Evolutionary conservation across 768 basidiomycete species (phyloP).

Genomic region (Phylloporus sp.): DNA sequence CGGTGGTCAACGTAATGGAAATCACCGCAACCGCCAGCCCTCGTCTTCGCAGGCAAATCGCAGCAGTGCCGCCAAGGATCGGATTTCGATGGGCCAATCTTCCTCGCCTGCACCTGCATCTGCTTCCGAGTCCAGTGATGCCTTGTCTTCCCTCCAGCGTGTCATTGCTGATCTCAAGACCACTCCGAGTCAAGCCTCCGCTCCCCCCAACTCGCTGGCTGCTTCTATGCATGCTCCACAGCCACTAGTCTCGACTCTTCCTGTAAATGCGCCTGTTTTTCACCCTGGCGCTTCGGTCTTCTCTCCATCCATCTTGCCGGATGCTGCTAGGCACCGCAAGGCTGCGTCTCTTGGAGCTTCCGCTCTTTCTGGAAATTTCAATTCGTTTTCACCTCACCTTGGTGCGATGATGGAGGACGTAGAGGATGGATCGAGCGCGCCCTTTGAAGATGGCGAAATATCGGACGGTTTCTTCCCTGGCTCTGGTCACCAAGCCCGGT

Average conservation of each 20-base stretch:
- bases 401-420: slow-evolving; percentile 81
- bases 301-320: slow-evolving; percentile 38
- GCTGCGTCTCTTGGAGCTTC: slow-evolving; percentile 66
- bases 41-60: slow-evolving; percentile 57
- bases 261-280: slow-evolving; percentile 67
- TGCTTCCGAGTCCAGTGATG: slow-evolving; percentile 66
- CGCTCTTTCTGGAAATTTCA: slow-evolving; percentile 55
- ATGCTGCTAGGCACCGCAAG: slow-evolving; percentile 73
- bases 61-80: slow-evolving; percentile 45
- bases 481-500: slow-evolving; percentile 58
- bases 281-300: slow-evolving; percentile 62
- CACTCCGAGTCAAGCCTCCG: slow-evolving; percentile 46
- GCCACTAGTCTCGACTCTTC: slow-evolving; percentile 43
- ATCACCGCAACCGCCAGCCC: slow-evolving; percentile 52
- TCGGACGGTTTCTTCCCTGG: slow-evolving; percentile 49
- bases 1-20: slow-evolving; percentile 41
- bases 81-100: slow-evolving; percentile 35
- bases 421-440: slow-evolving; percentile 50
- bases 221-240: slow-evolving; percentile 48
- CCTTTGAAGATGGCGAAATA: slow-evolving; percentile 79
- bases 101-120: slow-evolving; percentile 47
- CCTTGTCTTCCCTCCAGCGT: slow-evolving; percentile 82
- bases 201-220: slow-evolving; percentile 36
- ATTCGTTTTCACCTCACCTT: slow-evolving; percentile 72
- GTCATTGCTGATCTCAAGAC: slow-evolving; percentile 94